Percentiles rank a stretch among this genome's conserved stretches.
These are phyloP conservation scores for Beverwykella pulmonaria DNA, from an alignment of 495 filamentous ascomycete genomes.

Conservation along the genomic window DNA sequence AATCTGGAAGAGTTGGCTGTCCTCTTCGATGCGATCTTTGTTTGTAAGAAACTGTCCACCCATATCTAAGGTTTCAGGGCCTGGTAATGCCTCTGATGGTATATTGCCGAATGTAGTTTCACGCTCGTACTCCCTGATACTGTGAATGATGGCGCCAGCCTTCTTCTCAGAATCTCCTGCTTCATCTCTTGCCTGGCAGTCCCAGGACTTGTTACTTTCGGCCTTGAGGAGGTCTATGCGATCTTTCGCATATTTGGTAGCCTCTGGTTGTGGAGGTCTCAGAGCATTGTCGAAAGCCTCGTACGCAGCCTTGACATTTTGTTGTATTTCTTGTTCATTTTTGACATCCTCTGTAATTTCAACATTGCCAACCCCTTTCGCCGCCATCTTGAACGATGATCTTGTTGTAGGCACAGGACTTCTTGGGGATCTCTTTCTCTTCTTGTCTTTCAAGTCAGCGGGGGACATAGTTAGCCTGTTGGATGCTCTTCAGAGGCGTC, in stretches of 20 bases:
- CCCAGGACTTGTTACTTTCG: slow-evolving; percentile 37
- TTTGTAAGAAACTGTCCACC: slow-evolving; percentile 48
- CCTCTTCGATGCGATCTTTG: slow-evolving; percentile 38
- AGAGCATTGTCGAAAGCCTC: neutral
- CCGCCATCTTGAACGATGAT: slow-evolving; percentile 8
- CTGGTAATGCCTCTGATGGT: slow-evolving; percentile 43
- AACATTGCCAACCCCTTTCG: neutral
- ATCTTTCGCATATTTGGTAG: neutral
- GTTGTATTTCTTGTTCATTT: too few relatives aligned
- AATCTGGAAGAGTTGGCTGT: slow-evolving; percentile 42
- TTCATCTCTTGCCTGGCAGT: slow-evolving; percentile 21
- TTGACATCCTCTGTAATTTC: neutral
- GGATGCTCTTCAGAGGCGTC: slow-evolving; percentile 18
- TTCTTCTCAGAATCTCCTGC: slow-evolving; percentile 34
- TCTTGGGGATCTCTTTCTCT: slow-evolving; percentile 29
- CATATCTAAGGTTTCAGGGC: slow-evolving; percentile 42
- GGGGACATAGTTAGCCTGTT: slow-evolving; percentile 13
- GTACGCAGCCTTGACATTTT: neutral
- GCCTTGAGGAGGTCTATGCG: slow-evolving; percentile 24
- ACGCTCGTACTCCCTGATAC: slow-evolving; percentile 44
- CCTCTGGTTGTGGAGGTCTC: neutral
- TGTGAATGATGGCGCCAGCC: slow-evolving; percentile 37
- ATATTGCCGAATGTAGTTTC: slow-evolving; percentile 42
- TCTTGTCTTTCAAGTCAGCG: slow-evolving; percentile 24
- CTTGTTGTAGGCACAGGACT: slow-evolving; percentile 3